Percentiles rank a stretch among this genome's conserved stretches.
phyloP scores from a whole-genome alignment of 2,329 filamentous ascomycete genomes.

The Arachnomyces sp. region DNA sequence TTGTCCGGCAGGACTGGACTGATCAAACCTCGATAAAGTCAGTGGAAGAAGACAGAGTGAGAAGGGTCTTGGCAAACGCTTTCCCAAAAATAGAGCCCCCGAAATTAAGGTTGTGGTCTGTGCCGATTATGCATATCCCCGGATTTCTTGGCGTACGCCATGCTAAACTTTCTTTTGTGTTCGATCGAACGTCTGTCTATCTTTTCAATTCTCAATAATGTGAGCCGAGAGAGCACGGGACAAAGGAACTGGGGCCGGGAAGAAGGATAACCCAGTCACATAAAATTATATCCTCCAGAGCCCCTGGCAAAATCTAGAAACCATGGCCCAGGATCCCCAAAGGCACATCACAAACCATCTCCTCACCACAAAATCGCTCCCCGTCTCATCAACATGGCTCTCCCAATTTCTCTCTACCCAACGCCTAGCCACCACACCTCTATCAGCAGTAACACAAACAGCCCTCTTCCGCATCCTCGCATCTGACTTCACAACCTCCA shows the following conservation, averaged over 20 bases:
- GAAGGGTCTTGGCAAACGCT: too few species aligned
- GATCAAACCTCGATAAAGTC: too few species aligned
- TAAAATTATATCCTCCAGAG: conserved; percentile 1
- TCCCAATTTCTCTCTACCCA: conserved; percentile 50
- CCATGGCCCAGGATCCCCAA: conserved; percentile 8
- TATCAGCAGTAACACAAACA: conserved; percentile 67
- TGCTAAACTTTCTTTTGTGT: too few species aligned
- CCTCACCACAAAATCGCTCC: conserved; percentile 47
- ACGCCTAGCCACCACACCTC: conserved; percentile 46
- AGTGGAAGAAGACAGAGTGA: too few species aligned
- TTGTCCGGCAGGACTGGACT: too few species aligned
- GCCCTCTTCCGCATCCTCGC: conserved; percentile 71
- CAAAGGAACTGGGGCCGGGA: conserved; percentile 6
- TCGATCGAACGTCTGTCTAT: too few species aligned
- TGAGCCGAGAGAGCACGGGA: conserved; percentile 1
- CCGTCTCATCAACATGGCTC: conserved; percentile 55
- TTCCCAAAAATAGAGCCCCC: not conserved
- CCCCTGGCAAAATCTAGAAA: too few species aligned
- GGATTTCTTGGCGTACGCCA: not conserved
- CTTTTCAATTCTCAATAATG: too few species aligned
- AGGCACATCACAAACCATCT: conserved; percentile 44
- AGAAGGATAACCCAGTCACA: conserved; percentile 7
- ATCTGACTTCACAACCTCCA: conserved; percentile 61
- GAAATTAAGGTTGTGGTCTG: conserved; percentile 4
- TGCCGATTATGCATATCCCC: not conserved